Percentiles rank a stretch among this genome's conserved stretches.
phyloP scores from a whole-genome alignment of 2,329 filamentous ascomycete genomes.

The Zelopaecilomyces penicillatus region DNA sequence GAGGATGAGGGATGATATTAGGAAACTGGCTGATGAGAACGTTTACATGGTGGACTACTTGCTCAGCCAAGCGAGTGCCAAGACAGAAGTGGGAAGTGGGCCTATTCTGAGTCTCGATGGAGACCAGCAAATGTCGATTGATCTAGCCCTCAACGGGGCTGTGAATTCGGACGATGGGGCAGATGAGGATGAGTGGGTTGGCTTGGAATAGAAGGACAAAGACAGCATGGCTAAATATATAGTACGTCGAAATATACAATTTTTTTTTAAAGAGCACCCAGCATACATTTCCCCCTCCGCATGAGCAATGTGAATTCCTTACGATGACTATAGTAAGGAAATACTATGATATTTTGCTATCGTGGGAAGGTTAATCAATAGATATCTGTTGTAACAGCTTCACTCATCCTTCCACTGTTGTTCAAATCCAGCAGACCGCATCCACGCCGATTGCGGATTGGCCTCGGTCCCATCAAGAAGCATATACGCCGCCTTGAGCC shows the following conservation, averaged over 20 bases:
- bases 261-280: background rate
- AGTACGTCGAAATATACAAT: background rate
- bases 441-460: conserved; percentile 42
- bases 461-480: conserved; percentile 53
- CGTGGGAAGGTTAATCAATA: no score
- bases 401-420: conserved; percentile 46
- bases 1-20: conserved; percentile 73
- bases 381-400: no score
- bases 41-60: conserved; percentile 84
- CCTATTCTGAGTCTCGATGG: conserved; percentile 10
- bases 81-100: conserved; percentile 15
- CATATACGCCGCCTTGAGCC: conserved; percentile 53
- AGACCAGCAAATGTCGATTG: conserved; percentile 14
- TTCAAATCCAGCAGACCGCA: conserved; percentile 53
- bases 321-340: no score
- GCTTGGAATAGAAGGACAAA: conserved; percentile 32
- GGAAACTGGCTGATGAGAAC: conserved; percentile 78
- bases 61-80: conserved; percentile 38
- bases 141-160: conserved; percentile 24
- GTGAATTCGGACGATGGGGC: conserved; percentile 27
- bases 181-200: conserved; percentile 39
- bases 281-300: background rate
- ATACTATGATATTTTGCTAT: no score
- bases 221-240: background rate
- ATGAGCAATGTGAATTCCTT: no score